These are phyloP conservation scores for Trichomonascaceae sp. DNA, from an alignment of 1,139 yeast genomes.

Conservation along the genomic window DNA sequence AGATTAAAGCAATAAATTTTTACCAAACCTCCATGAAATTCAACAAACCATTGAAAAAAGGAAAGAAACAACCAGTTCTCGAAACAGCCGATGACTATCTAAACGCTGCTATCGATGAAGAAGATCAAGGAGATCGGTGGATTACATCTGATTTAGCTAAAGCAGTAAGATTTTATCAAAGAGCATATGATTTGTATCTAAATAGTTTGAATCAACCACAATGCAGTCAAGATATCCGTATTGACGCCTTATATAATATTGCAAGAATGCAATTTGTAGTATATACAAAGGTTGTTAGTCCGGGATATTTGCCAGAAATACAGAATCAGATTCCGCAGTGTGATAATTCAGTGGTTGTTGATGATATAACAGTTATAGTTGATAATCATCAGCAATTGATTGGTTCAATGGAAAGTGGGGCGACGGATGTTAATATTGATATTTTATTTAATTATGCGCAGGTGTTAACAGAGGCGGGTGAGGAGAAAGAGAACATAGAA, in stretches of 20 bases:
- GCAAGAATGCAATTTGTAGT: constrained; percentile 27
- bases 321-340: constrained; percentile 5
- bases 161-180: constrained; percentile 27
- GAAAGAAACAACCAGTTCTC: constrained; percentile 13
- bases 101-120: constrained; percentile 26
- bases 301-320: constrained; percentile 18
- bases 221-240: constrained; percentile 11
- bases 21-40: background rate
- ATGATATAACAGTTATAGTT: constrained; percentile 14
- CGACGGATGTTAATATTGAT: constrained; percentile 15
- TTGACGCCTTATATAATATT: constrained; percentile 26
- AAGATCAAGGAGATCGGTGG: constrained; percentile 31
- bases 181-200: constrained; percentile 21
- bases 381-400: constrained; percentile 18
- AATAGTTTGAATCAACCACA: constrained; percentile 11
- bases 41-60: constrained; percentile 9
- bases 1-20: background rate
- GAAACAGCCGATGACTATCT: constrained; percentile 24
- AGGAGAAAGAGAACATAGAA: constrained; percentile 19
- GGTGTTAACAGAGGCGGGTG: constrained; percentile 26
- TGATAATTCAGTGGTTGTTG: constrained; percentile 11
- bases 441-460: constrained; percentile 27
- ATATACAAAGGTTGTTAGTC: constrained; percentile 21
- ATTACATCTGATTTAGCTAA: constrained; percentile 27
- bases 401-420: constrained; percentile 7